Evolutionary conservation across 148 eudicot genomes (phyloP).

Genomic region (Rhododendron ferrugineum): DNA sequence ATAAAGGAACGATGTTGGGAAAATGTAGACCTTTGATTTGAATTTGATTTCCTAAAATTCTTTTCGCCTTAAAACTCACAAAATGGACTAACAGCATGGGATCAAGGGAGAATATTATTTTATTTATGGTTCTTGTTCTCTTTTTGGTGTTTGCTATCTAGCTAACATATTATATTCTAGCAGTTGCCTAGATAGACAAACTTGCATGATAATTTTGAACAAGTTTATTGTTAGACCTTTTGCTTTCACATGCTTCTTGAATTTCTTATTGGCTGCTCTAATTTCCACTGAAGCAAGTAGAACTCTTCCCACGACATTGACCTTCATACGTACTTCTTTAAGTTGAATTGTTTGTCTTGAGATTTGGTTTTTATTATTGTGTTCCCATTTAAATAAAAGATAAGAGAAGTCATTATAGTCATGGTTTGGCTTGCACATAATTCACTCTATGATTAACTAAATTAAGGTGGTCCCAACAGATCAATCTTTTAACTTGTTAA

Average conservation of each 20-base stretch:
- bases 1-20: not conserved
- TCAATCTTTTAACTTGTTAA: not conserved
- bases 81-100: not conserved
- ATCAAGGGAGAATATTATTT: not conserved
- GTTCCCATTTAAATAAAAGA: constrained; percentile 3
- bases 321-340: not conserved
- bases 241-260: not conserved
- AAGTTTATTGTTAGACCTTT: not conserved
- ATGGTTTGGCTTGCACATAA: constrained; percentile 13
- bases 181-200: not conserved
- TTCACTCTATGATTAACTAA: constrained; percentile 7
- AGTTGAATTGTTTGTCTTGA: constrained; percentile 1
- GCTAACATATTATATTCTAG: not conserved
- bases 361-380: not conserved
- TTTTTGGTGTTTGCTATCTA: not conserved
- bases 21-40: not conserved
- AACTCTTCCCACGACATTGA: not conserved
- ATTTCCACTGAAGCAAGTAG: not conserved
- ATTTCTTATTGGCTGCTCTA: not conserved
- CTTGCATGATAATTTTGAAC: not conserved
- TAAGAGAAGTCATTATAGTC: not conserved
- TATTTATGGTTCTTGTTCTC: not conserved
- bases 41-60: not conserved
- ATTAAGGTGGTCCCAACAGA: constrained; percentile 7
- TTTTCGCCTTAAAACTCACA: not conserved